A percentile compares a stretch with the other conserved stretches of the same genome.
These are phyloP conservation scores for Cryomyces minteri DNA, from an alignment of 495 filamentous ascomycete genomes.

Conservation along the genomic window DNA sequence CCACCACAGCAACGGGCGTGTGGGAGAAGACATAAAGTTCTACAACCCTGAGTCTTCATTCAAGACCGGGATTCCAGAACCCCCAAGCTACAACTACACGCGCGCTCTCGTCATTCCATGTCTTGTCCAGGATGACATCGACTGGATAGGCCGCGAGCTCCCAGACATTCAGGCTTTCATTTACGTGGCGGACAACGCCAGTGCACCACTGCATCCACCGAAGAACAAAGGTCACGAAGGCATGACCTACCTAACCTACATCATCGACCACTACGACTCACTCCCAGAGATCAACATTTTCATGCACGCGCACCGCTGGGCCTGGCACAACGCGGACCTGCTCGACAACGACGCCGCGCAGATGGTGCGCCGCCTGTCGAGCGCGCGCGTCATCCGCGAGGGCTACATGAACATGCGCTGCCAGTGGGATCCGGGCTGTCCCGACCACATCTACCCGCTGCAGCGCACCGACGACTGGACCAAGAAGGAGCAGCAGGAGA, in stretches of 20 bases:
- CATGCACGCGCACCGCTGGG: slow-evolving; percentile 46
- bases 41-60: neutral
- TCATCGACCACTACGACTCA: slow-evolving; percentile 52
- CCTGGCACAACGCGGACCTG: slow-evolving; percentile 45
- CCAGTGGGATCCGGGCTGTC: slow-evolving; percentile 32
- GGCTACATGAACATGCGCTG: slow-evolving; percentile 35
- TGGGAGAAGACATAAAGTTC: neutral
- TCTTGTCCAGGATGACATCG: slow-evolving; percentile 34
- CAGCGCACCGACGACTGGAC: slow-evolving; percentile 25
- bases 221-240: slow-evolving; percentile 65
- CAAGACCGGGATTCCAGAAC: slow-evolving; percentile 4
- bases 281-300: slow-evolving; percentile 51
- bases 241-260: slow-evolving; percentile 54
- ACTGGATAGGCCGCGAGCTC: slow-evolving; percentile 39
- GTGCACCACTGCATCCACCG: slow-evolving; percentile 41
- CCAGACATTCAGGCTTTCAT: slow-evolving; percentile 39
- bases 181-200: slow-evolving; percentile 45
- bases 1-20: neutral
- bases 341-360: slow-evolving; percentile 23
- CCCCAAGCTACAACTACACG: slow-evolving; percentile 18
- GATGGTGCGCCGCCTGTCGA: slow-evolving; percentile 25
- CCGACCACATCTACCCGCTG: slow-evolving; percentile 38
- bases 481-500: slow-evolving; percentile 43
- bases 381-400: slow-evolving; percentile 21
- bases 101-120: slow-evolving; percentile 39